Evolutionary conservation across 2,329 filamentous ascomycete genomes (phyloP), one percentile per base, ranked within the genome.

Genomic region (Ascochyta koolunga): DNA sequence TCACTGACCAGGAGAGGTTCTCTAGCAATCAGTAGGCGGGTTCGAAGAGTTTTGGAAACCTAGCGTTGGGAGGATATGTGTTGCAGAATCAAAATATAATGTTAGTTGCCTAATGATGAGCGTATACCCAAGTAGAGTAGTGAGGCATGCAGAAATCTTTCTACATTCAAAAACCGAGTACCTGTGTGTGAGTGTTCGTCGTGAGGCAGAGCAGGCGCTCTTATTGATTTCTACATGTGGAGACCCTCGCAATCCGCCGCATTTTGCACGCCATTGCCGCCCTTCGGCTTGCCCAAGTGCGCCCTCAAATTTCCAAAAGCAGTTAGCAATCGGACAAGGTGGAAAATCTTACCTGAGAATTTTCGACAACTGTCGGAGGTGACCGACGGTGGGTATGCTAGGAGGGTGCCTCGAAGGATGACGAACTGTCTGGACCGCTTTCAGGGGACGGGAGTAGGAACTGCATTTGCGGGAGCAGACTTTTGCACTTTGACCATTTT

Each of bases 1-100:
- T 72, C 32, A 67, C 65, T n/a, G 67, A 73, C 43, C 69, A 72
- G 53, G 64, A 60, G 42, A 66, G 56, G 39, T 68, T 68, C 49
- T 66, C 62, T 13, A 61, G 60, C 44, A 59, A 58, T 40, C 18
- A 38, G 18, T 67, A 66, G 35, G 9, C 21, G 4, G n/a, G 29
- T 21, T 35, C n/a, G 18, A 49, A 40, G 52, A 31, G 42, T 16
- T 29, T 8, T 29, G 43, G 29, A 36, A 35, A 29, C 49, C 48
- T 37, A 38, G 39, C 38, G 37, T 45, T 57, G 41, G 22, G 21
- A 35, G 5, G 51, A 44, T 21, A 11, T 41, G 16, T 13, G 21
- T 33, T 38, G 41, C 41, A 33, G 37, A 43, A 33, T 29, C 35
- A 50, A 56, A 50, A 50, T 55, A 47, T 56, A 50, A 50, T 50